These are phyloP conservation scores for Saccharomycopsis sp. DNA, from an alignment of 805 yeast species.

Conservation along the genomic window DNA sequence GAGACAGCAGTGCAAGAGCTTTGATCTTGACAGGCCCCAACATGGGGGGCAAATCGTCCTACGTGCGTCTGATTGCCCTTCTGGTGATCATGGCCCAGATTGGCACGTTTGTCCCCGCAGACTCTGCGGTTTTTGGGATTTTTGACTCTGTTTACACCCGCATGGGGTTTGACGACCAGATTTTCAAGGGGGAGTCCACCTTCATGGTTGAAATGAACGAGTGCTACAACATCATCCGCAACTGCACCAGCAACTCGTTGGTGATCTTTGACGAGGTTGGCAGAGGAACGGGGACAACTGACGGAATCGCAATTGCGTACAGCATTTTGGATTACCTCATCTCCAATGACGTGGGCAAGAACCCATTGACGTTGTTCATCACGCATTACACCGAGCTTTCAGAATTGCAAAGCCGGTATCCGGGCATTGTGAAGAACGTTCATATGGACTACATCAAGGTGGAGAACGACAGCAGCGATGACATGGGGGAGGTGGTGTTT, in stretches of 20 bases:
- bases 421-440: constrained; percentile 41
- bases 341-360: constrained; percentile 25
- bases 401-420: constrained; percentile 36
- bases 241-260: constrained; percentile 45
- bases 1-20: constrained; percentile 31
- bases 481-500: constrained; percentile 36
- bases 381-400: constrained; percentile 75
- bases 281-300: constrained; percentile 58
- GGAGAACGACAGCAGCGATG: constrained; percentile 30
- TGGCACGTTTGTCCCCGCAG: constrained; percentile 71
- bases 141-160: constrained; percentile 53
- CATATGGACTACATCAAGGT: constrained; percentile 57
- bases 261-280: constrained; percentile 72
- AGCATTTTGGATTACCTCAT: constrained; percentile 57
- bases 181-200: constrained; percentile 69
- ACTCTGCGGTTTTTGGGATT: constrained; percentile 48
- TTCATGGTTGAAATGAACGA: constrained; percentile 73
- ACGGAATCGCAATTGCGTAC: constrained; percentile 77
- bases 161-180: constrained; percentile 79
- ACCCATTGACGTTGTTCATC: constrained; percentile 53
- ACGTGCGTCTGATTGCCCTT: constrained; percentile 65
- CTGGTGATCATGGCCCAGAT: constrained; percentile 65
- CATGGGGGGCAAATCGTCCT: constrained; percentile 82
- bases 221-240: constrained; percentile 45
- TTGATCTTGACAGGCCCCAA: constrained; percentile 77